Base-by-base conservation (phyloP, 2,329 filamentous ascomycete species). In the Chaetomium strumarium region DNA sequence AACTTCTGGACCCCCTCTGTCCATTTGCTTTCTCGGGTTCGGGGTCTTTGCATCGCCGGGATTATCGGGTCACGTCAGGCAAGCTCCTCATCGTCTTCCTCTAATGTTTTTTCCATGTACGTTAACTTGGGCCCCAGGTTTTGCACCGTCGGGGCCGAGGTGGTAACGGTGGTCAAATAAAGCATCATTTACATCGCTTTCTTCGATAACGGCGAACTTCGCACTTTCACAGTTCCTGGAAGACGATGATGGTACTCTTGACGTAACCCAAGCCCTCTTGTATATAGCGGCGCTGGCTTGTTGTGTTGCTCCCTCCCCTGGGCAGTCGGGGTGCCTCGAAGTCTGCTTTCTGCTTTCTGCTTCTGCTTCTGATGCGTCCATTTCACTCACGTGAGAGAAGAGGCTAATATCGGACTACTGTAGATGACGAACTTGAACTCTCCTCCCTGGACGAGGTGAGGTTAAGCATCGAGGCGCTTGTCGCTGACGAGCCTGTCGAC, bases 81-180 rank as follows among this genome's bases (percentile, higher is more conserved):
- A 81, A 78, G 79, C 80, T 78, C 82, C n/a, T 82, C 80, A 81
- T 84, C 81, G 79, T 84, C 81, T 82, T 84, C 80, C 75, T 63
- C 31, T 77, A 73, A 71, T 72, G 67, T 66, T 66, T 68, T 65
- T 71, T 70, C 73, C 70, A 81, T 85, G 82, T 85, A 85, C 76
- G 80, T 84, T 84, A 84, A 83, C 74, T 69, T 65, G 64, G 59
- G 59, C 58, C 59, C 62, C 62, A 66, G 66, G 64, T 66, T 64
- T 62, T 60, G 60, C 57, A 62, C 61, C 53, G 58, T 58, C 56
- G 54, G 56, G 60, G 57, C 58, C 60, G 61, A 58, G 63, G 58
- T 59, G 59, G 60, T 60, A 60, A 70, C 49, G 69, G 69, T 69
- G 71, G 69, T 70, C 69, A 67, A 73, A 76, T 77, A 76, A 73